Percentiles rank a stretch among this genome's conserved stretches.
Conservation (phyloP, 1,139 yeast species). For the Pichia sp. region DNA sequence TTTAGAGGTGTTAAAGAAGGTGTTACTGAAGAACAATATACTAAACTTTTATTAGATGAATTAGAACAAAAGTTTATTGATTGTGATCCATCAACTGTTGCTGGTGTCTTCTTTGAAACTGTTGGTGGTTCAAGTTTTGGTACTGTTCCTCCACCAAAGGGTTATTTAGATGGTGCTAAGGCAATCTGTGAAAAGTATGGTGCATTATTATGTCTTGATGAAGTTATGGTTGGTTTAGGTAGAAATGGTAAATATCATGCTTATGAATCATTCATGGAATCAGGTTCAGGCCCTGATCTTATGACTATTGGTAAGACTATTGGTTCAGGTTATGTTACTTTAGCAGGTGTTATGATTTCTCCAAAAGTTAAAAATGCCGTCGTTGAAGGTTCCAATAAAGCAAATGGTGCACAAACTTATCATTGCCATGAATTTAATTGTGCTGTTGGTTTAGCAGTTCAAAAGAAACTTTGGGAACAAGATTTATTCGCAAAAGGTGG, state of each 20-base stretch:
- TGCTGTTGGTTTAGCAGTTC: conserved; percentile 52
- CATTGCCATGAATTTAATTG: conserved; percentile 59
- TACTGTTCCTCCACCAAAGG: conserved; percentile 48
- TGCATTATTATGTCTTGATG: conserved; percentile 40
- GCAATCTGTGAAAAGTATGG: conserved; percentile 41
- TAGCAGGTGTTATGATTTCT: conserved; percentile 53
- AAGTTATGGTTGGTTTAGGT: conserved; percentile 48
- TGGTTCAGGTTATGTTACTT: conserved; percentile 59
- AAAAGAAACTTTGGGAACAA: conserved; percentile 41
- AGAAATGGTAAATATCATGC: conserved; percentile 37
- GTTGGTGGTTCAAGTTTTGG: conserved; percentile 56
- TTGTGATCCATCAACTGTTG: conserved; percentile 49
- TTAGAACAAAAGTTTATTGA: conserved; percentile 45
- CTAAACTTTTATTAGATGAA: conserved; percentile 40
- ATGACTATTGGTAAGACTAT: conserved; percentile 60
- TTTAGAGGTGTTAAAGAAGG: conserved; percentile 41
- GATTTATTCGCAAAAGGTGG: conserved; percentile 44
- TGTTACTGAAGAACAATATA: conserved; percentile 45
- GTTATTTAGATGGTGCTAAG: conserved; percentile 39
- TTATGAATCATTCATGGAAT: conserved; percentile 40
- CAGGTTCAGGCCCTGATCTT: conserved; percentile 50
- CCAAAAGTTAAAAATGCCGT: conserved; percentile 44
- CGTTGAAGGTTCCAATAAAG: conserved; percentile 38
- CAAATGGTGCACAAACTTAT: conserved; percentile 55
- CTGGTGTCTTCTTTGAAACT: conserved; percentile 50